Conservation (phyloP, 2,329 filamentous ascomycete species). For the Apiospora pterosperma region DNA sequence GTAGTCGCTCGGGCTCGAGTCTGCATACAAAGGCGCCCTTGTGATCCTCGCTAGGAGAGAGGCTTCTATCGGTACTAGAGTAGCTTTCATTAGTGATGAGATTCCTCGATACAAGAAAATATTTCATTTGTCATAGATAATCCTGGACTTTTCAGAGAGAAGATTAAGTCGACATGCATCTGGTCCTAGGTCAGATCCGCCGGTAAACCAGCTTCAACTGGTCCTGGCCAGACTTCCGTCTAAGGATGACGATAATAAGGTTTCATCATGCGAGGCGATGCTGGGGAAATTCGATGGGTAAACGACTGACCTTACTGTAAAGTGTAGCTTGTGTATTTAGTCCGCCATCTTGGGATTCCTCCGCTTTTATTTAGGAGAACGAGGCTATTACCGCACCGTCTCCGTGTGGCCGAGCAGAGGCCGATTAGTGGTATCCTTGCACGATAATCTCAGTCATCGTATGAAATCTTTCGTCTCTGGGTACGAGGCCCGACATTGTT, state of each 20-base stretch:
- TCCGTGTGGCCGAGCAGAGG: not conserved
- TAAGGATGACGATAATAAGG: constrained; percentile 97
- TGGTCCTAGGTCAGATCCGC: constrained; percentile 19
- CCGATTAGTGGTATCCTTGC: not conserved
- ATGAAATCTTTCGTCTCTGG: constrained; percentile 44
- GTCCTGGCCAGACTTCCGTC: constrained; percentile 58
- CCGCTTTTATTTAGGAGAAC: not conserved
- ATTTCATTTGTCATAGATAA: not conserved
- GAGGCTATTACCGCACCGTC: not conserved
- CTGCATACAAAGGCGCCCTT: not conserved
- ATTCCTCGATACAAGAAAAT: not conserved
- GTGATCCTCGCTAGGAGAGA: not conserved
- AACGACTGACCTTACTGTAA: constrained; percentile 19
- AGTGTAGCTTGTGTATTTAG: not conserved
- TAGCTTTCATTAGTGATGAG: not conserved
- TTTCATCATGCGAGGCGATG: constrained; percentile 68
- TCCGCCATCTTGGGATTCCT: not conserved
- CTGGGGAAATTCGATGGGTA: constrained; percentile 13
- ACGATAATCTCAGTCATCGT: constrained; percentile 38
- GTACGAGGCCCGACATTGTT: constrained; percentile 22
- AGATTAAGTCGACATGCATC: constrained; percentile 48
- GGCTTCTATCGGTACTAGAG: not conserved
- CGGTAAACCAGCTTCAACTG: constrained; percentile 26
- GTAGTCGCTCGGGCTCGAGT: not conserved
- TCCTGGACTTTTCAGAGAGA: constrained; percentile 44